phyloP scores from a whole-genome alignment of 2,329 filamentous ascomycete species.

The Cucurbitaria berberidis region DNA sequence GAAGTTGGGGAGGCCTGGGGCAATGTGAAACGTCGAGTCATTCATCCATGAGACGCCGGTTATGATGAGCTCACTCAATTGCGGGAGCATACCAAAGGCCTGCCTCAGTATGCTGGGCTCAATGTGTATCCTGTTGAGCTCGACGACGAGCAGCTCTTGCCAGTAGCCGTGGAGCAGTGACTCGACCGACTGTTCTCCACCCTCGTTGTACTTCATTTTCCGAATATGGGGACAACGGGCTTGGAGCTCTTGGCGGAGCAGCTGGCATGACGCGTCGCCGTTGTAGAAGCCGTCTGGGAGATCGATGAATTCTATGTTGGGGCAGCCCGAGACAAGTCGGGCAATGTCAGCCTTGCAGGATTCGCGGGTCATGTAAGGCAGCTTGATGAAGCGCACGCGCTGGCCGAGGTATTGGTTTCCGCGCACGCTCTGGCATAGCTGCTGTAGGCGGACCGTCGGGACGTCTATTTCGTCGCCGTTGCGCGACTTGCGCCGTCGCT shows the following conservation, averaged over 20 bases:
- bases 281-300: slow-evolving; percentile 86
- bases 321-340: slow-evolving; percentile 81
- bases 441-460: slow-evolving; percentile 73
- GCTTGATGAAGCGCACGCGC: slow-evolving; percentile 79
- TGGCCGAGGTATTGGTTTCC: slow-evolving; percentile 74
- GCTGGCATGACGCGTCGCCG: slow-evolving; percentile 76
- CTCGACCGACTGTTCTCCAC: slow-evolving; percentile 79
- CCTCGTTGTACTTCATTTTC: slow-evolving; percentile 84
- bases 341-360: slow-evolving; percentile 84
- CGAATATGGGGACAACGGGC: slow-evolving; percentile 81
- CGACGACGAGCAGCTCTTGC: slow-evolving; percentile 74
- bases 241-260: slow-evolving; percentile 83
- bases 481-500: slow-evolving; percentile 61
- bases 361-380: slow-evolving; percentile 94
- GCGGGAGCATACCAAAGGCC: slow-evolving; percentile 70
- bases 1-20: slow-evolving; percentile 71
- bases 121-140: slow-evolving; percentile 70
- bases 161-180: slow-evolving; percentile 71
- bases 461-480: slow-evolving; percentile 83
- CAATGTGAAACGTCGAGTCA: slow-evolving; percentile 75
- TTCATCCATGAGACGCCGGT: slow-evolving; percentile 72
- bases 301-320: slow-evolving; percentile 87
- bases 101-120: slow-evolving; percentile 74
- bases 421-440: slow-evolving; percentile 82
- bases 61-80: slow-evolving; percentile 76